These are phyloP conservation scores for Hanseniaspora osmophila DNA, from an alignment of 805 yeast genomes.

Conservation along the genomic window DNA sequence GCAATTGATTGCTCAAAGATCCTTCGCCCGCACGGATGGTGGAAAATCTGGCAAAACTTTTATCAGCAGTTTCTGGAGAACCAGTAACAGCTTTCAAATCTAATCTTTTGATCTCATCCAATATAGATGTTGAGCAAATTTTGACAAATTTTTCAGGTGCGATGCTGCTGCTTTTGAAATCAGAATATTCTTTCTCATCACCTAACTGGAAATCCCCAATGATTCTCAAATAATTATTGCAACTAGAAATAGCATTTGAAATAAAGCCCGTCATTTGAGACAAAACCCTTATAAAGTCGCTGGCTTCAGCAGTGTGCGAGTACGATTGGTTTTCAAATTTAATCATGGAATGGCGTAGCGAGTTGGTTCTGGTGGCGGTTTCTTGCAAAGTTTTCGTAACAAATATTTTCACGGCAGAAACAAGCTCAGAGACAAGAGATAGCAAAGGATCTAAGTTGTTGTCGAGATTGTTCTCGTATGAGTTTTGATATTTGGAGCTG, in stretches of 20 bases:
- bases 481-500: constrained; percentile 17
- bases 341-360: constrained; percentile 16
- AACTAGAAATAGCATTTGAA: constrained; percentile 33
- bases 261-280: constrained; percentile 47
- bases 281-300: constrained; percentile 43
- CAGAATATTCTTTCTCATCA: constrained; percentile 49
- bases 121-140: constrained; percentile 46
- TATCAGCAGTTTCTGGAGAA: constrained; percentile 6
- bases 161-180: constrained; percentile 42
- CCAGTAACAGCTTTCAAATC: constrained; percentile 11
- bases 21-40: constrained; percentile 1
- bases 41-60: constrained; percentile 10
- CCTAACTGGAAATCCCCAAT: constrained; percentile 58
- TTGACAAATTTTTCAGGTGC: constrained; percentile 47
- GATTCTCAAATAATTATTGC: constrained; percentile 35
- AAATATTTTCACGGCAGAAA: constrained; percentile 46
- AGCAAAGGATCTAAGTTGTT: constrained; percentile 42
- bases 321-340: constrained; percentile 28
- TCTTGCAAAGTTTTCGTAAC: constrained; percentile 32
- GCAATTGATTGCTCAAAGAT: constrained; percentile 2
- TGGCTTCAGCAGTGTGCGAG: constrained; percentile 44
- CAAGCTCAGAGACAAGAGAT: constrained; percentile 49
- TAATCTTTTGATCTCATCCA: constrained; percentile 26
- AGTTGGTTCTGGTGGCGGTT: constrained; percentile 7
- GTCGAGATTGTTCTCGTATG: constrained; percentile 21